Base-by-base conservation (phyloP, 2,329 filamentous ascomycete species). In the Sphaerulina musiva region DNA sequence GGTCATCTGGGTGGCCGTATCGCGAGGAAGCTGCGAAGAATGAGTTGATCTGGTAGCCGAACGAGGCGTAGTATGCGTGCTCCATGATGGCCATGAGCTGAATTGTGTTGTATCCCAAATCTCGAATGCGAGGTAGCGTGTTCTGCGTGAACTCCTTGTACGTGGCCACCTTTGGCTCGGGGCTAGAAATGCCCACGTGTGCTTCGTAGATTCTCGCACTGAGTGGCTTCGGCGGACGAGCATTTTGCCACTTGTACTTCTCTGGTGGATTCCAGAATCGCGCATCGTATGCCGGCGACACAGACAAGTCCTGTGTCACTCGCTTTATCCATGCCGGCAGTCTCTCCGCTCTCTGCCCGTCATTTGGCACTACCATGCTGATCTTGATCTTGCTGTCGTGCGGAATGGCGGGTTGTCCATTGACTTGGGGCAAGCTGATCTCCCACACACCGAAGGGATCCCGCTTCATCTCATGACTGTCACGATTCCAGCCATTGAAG, bases 61-160 rank as follows among this genome's bases (percentile, higher is more conserved):
- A 98, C 68, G 92, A 97, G 66, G 93, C 93, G 70, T 98, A 98
- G 78, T 98, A 98, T 47, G 93, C 93, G 73, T 98, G 93, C 70
- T 98, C 93, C 92, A 98, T 98, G 68, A 98, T 80, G 44, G 93
- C 93, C 93, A 98, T 98, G 60, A 98, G 79, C 70, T 98, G 93
- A 63, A 98, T 97, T 51, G 91, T 87, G 69, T 98, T 97, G 77
- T 98, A 98, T 40, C 92, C 93, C 42, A 97, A 78, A 60, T 83
- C 77, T 68, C 91, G 86, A 74, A 98, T 97, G 54, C 92, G 83
- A 12, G 92, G 91, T 6, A 98, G 80, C 80, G 95, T 90, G 70
- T 88, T 89, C 66, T 84, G 79, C 2, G 92, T 97, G 71, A 98
- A 98, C 73, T 98, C 91, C 72, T 96, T 95, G 80, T 95, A 98